A percentile compares a stretch with the other conserved stretches of the same genome.
phyloP scores from a whole-genome alignment of 148 eudicot genomes.

The Fagopyrum homotropicum region DNA sequence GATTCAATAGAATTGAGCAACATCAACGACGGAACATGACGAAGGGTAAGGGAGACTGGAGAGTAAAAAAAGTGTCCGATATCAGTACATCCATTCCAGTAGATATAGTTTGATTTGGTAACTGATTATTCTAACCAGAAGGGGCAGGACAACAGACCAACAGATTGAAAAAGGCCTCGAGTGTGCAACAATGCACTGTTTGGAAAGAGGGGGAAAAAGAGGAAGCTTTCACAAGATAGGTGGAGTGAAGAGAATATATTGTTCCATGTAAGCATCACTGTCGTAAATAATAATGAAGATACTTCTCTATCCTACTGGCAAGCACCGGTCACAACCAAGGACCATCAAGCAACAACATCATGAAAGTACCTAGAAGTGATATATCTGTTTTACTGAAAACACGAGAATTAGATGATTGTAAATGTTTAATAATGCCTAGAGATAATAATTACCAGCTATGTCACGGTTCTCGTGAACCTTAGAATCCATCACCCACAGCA shows the following conservation, averaged over 20 bases:
- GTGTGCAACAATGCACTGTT: background rate
- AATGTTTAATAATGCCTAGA: background rate
- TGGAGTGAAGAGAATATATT: too few species aligned
- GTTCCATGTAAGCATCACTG: too few species aligned
- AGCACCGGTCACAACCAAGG: background rate
- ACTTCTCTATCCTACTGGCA: background rate
- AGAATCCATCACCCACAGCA: conserved; percentile 88
- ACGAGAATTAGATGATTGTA: background rate
- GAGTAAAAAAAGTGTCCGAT: background rate
- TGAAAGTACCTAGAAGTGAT: background rate
- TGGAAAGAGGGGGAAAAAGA: background rate
- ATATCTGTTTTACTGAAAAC: background rate
- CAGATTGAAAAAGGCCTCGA: background rate
- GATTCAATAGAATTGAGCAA: too few species aligned
- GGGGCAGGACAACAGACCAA: background rate
- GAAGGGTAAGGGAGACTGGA: background rate
- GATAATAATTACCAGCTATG: conserved; percentile 68
- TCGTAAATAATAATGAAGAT: background rate
- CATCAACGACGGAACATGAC: background rate
- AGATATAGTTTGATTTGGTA: background rate
- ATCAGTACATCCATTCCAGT: too few species aligned
- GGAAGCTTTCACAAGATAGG: background rate
- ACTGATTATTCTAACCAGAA: background rate
- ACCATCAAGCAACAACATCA: background rate
- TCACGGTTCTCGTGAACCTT: conserved; percentile 92